Evolutionary conservation across 139 green algal species (phyloP), one percentile per base, ranked within the genome.

Genomic region (Microglena sp.): DNA sequence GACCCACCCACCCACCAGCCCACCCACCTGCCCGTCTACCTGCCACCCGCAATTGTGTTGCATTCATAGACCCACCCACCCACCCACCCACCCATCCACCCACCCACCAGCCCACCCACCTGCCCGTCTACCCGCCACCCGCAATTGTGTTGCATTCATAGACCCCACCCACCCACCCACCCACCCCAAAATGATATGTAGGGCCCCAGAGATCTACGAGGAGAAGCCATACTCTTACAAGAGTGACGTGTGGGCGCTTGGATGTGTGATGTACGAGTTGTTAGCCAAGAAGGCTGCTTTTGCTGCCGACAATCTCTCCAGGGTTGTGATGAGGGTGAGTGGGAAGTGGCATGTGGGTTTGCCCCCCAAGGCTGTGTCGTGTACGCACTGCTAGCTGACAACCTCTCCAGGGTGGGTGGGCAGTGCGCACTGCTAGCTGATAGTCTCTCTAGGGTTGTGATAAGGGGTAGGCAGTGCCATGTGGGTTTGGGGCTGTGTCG

Each of bases 261-360:
- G 73, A 4, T 84, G 77, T 55, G 71, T 84, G 22, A 67, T 80
- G 70, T 84, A 84, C 60, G 77, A 84, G 67, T 64, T 83, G 50
- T 56, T 62, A 30, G 68, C 67, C 22, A 60, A 60, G 1, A 59
- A 46, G 27, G 62, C 73, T 28, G 73, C 73, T 30, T 79, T 79
- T 60, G 73, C 67, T 8, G 73, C 73, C 0, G 73, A 79, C 53
- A 75, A 75, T 44, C 59, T 79, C 8, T 73, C 62, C 8, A 32
- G 64, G 0, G 73, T 79, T 24, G 73, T 79, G 45, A 30, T 78
- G 40, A 28, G 71, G 63, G 67, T 75, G 63, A 5, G 56, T 66
- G 33, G 32, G 35, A 55, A 50, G 28, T 7, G 30, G 61, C 45
- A 15, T 50, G 11, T 50, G 40, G 15, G 40, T 24, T 50, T 11